Conservation (phyloP, 768 basidiomycete genomes). For the Kwoniella europaea region DNA sequence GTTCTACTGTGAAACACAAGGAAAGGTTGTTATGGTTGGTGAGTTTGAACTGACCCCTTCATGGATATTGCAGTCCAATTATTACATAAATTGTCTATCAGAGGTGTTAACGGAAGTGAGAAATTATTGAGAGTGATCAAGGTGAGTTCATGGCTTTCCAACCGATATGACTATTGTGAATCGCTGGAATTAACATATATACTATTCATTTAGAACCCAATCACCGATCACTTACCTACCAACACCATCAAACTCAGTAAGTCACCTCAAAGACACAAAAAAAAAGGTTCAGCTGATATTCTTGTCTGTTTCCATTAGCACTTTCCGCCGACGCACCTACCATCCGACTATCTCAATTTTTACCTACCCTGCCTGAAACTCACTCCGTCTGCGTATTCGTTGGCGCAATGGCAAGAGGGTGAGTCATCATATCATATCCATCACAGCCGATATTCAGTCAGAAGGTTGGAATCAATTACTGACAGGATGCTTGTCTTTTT, state of each 20-base stretch:
- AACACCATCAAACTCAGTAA: slow-evolving; percentile 94
- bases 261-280: slow-evolving; percentile 55
- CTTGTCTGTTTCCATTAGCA: slow-evolving; percentile 61
- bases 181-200: neutral
- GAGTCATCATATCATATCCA: slow-evolving; percentile 22
- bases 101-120: slow-evolving; percentile 94
- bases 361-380: slow-evolving; percentile 81
- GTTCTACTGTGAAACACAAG: slow-evolving; percentile 30
- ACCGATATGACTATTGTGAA: neutral
- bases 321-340: slow-evolving; percentile 89
- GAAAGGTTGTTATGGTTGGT: neutral
- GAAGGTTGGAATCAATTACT: too few relatives aligned
- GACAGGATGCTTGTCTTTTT: neutral
- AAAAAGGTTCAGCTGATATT: neutral
- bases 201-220: slow-evolving; percentile 72
- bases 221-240: slow-evolving; percentile 88
- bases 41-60: neutral
- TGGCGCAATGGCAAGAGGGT: slow-evolving; percentile 95
- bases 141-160: slow-evolving; percentile 60
- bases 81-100: slow-evolving; percentile 90
- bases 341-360: slow-evolving; percentile 77
- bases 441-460: neutral
- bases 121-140: slow-evolving; percentile 97
- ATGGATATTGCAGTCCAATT: slow-evolving; percentile 74
- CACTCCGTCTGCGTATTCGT: slow-evolving; percentile 94